Conservation (phyloP, 78 protist genomes). For the Salpingoeca rosetta region DNA sequence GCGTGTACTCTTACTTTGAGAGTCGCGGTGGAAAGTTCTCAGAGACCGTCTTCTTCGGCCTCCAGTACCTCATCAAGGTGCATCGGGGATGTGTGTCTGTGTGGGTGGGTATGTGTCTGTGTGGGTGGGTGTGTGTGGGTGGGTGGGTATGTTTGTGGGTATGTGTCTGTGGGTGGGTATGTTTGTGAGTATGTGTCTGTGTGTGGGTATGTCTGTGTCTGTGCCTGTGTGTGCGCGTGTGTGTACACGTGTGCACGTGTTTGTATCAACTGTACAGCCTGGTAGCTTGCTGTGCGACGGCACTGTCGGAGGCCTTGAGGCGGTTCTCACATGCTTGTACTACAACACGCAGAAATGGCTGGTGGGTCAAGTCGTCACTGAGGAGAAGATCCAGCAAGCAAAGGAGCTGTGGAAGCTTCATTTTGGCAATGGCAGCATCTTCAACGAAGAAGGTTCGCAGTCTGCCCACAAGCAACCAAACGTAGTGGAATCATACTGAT, state of each 20-base stretch:
- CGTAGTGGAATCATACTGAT: neutral
- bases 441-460: neutral
- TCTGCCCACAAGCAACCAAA: too few species aligned
- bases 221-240: neutral
- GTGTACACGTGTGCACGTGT: neutral
- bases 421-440: neutral
- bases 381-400: slow-evolving; percentile 21
- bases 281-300: too few species aligned
- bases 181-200: too few species aligned
- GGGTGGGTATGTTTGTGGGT: too few species aligned
- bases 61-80: slow-evolving; percentile 27
- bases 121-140: too few species aligned
- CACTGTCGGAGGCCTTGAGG: too few species aligned
- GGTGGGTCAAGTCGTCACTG: slow-evolving; percentile 13
- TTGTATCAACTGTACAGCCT: too few species aligned
- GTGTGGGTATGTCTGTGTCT: too few species aligned
- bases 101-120: neutral
- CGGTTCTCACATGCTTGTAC: neutral
- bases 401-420: neutral
- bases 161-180: too few species aligned
- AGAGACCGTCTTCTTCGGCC: slow-evolving; percentile 19
- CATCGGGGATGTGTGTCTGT: too few species aligned
- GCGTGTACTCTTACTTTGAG: slow-evolving; percentile 37
- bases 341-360: neutral
- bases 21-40: slow-evolving; percentile 19